A percentile compares a stretch with the other conserved stretches of the same genome.
Evolutionary conservation across 2,329 filamentous ascomycete species (phyloP).

Genomic region (Penicillium janthinellum): DNA sequence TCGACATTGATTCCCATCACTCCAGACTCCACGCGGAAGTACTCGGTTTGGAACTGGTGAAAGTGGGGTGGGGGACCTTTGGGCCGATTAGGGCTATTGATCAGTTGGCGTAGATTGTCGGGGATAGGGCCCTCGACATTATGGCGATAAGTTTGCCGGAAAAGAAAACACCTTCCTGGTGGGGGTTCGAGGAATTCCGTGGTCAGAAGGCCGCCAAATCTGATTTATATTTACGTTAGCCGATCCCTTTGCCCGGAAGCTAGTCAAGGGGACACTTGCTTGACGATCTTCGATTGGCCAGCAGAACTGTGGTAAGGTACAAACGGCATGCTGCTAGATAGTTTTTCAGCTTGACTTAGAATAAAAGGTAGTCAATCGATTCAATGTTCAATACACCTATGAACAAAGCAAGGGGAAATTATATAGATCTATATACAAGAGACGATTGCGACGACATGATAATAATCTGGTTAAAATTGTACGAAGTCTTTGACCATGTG

Average conservation of each 20-base stretch:
- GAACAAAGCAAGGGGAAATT: no score
- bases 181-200: slow-evolving; percentile 16
- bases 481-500: no score
- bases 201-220: slow-evolving; percentile 16
- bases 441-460: no score
- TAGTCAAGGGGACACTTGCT: neutral
- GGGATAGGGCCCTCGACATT: neutral
- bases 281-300: neutral
- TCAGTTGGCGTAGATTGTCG: neutral
- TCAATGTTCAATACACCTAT: no score
- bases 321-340: neutral
- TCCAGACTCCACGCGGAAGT: slow-evolving; percentile 18
- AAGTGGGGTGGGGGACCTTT: slow-evolving; percentile 16
- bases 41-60: slow-evolving; percentile 20
- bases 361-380: no score
- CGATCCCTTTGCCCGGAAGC: no score
- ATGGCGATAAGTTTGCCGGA: slow-evolving; percentile 14
- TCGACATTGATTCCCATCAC: slow-evolving; percentile 9
- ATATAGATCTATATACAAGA: no score
- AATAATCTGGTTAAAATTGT: no score
- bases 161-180: slow-evolving; percentile 12
- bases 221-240: neutral
- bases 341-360: no score
- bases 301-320: neutral
- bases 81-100: slow-evolving; percentile 10